These are phyloP conservation scores for Micractinium conductrix DNA, from an alignment of 139 green algal genomes.

Conservation along the genomic window DNA sequence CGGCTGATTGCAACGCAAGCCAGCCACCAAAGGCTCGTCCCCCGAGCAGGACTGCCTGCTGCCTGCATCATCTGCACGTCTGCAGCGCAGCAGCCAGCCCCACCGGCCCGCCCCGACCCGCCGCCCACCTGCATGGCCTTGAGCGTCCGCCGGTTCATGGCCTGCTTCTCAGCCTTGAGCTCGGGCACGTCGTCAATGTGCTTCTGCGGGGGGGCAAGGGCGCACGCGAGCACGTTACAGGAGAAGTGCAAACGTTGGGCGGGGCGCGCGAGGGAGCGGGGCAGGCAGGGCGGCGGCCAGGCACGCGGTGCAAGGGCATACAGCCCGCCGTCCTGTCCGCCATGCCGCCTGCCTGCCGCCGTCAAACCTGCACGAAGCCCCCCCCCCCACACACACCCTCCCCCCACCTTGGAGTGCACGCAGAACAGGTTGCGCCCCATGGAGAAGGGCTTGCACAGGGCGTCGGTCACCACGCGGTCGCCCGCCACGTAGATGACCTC, in stretches of 20 bases:
- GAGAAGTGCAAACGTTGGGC: no score
- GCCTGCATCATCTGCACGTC: no score
- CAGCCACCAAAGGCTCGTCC: no score
- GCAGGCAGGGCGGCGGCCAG: no score
- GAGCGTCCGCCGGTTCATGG: slow-evolving; percentile 90
- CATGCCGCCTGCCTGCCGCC: no score
- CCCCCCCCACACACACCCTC: no score
- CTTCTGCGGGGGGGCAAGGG: slow-evolving; percentile 60
- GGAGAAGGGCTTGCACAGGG: slow-evolving; percentile 98
- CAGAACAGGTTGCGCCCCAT: slow-evolving; percentile 99
- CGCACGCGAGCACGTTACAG: no score
- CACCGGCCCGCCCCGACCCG: neutral
- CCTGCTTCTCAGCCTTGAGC: slow-evolving; percentile 85
- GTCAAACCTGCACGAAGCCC: no score
- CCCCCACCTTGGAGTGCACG: slow-evolving; percentile 91
- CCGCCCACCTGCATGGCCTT: slow-evolving; percentile 63
- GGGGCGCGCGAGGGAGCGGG: neutral
- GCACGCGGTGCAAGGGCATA: no score
- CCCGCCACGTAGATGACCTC: slow-evolving; percentile 87
- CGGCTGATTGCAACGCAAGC: no score
- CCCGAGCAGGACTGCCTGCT: no score
- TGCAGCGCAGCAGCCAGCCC: neutral
- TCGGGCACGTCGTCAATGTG: slow-evolving; percentile 94
- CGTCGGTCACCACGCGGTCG: slow-evolving; percentile 95
- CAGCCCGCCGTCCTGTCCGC: no score